Evolutionary conservation across 2,329 filamentous ascomycete species (phyloP), one percentile per base, ranked within the genome.

Genomic region (Talaromyces sp.): DNA sequence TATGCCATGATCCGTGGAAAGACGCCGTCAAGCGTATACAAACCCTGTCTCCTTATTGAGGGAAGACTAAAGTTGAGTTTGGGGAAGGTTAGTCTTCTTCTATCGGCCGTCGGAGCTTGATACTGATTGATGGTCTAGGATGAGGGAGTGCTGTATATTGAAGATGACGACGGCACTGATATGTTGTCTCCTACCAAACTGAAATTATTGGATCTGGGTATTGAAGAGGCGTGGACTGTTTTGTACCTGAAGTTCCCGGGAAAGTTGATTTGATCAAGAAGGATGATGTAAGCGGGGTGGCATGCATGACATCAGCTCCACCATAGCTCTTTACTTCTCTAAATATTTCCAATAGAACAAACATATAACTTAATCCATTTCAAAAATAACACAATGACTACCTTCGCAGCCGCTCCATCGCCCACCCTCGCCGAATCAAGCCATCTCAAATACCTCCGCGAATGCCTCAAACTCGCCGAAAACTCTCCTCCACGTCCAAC

Each of bases 401-500:
- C 68, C 19, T 66, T 65, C 37, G 58, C 66, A 41, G 37, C 66
- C 14, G 13, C 47, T 24, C 66, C 63, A 11, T 37, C 50, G 27
- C 33, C 59, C 68, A 68, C 67, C 31, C 62, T 62, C 33, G 66
- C 68, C 60, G 54, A 56, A 49, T 64, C 76, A 60, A 70, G 73
- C 27, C 79, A 81, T 67, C 66, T 75, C 47, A 66, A 73, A 65
- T 87, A 87, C 74, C 90, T 98, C 82, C 85, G 82, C 63, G 81
- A 89, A 64, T 92, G 92, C 43, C 86, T 98, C 65, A 80, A 84
- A n/a, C 83, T 93, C 68, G 93, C 95, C 13, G 84, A 85, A 41
- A 85, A 90, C 68, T 96, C 93, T 11, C 91, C 92, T 2, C 92
- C 92, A 33, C 93, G 90, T 72, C 90, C 93, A 2, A 93, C 92